Base-by-base conservation (phyloP, 2,329 filamentous ascomycete species). In the Diaporthe sp. region DNA sequence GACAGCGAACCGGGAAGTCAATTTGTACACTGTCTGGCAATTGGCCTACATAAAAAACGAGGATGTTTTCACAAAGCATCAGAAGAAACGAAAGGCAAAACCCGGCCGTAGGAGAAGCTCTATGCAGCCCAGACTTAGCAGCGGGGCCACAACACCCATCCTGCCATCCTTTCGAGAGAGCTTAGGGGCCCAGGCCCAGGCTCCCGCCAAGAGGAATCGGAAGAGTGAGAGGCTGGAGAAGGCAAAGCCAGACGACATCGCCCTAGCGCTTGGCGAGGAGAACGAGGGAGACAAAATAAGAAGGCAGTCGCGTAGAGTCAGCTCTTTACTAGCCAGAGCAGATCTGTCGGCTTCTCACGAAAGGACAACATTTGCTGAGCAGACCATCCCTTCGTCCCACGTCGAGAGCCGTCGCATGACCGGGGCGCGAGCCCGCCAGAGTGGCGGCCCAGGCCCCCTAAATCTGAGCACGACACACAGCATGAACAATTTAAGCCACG, bases 301-400 rank as follows among this genome's bases (percentile, higher is more conserved):
- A 71, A 87, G 91, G 76, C 91, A 91, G 77, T 93, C 91, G 25
- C 92, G 97, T 58, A 91, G 97, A 70, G 94, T 98, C 37, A 99
- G 97, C 85, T 98, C 96, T 22, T 90, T 98, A 85, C 88, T 98
- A 72, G 96, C 96, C 22, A 90, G 96, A 80, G 94, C 94, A 44
- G 96, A 98, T 82, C 87, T 98, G 28, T 96, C 95, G 0, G 93
- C 94, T 13, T 97, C 93, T 22, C 94, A 96, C 78, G 95, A 98
- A 79, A 90, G 94, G 80, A 89, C 92, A 1, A 90, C 92, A n/a
- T 97, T 98, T 81, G 90, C 92, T 39, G 95, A 98, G 67, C 90
- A 89, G 82, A 84, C 82, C 78, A 87, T 83, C 3, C 81, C 84
- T 12, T 80, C 85, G 12, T 83, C 82, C 15, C 83, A 85, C 71